A percentile compares a stretch with the other conserved stretches of the same genome.
phyloP scores from a whole-genome alignment of 495 filamentous ascomycete genomes.

The Penicillium soppii region DNA sequence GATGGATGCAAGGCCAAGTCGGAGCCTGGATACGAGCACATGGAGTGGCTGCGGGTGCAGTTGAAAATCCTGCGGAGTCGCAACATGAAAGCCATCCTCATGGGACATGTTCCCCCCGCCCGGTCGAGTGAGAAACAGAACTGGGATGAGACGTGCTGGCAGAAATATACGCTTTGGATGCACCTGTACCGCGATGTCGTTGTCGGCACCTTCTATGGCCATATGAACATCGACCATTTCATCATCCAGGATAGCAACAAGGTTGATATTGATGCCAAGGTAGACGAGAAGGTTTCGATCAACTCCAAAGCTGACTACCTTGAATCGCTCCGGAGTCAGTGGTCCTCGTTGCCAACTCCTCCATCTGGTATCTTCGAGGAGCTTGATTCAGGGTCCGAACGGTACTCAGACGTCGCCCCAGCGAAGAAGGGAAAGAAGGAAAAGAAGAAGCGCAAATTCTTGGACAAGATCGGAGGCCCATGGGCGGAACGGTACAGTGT shows the following conservation, averaged over 20 bases:
- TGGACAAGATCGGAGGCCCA: conserved; percentile 69
- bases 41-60: conserved; percentile 96
- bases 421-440: conserved; percentile 42
- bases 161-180: conserved; percentile 92
- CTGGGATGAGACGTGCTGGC: conserved; percentile 97
- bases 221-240: conserved; percentile 99
- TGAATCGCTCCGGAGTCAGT: conserved; percentile 69
- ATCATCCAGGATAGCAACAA: conserved; percentile 84
- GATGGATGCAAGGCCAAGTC: conserved; percentile 77
- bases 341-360: conserved; percentile 72
- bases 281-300: conserved; percentile 46
- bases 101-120: conserved; percentile 91
- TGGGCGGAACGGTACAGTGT: conserved; percentile 85
- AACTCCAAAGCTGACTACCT: conserved; percentile 75
- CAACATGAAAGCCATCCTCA: conserved; percentile 92
- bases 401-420: neutral
- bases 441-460: conserved; percentile 53
- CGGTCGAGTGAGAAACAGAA: conserved; percentile 75
- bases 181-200: conserved; percentile 89
- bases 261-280: conserved; percentile 49
- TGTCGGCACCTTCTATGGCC: conserved; percentile 75
- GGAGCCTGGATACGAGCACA: conserved; percentile 88
- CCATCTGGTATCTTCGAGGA: conserved; percentile 20
- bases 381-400: conserved; percentile 16
- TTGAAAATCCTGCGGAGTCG: conserved; percentile 76